These are phyloP conservation scores for Knoxia roxburghii DNA, from an alignment of 257 asterid species.

Conservation along the genomic window DNA sequence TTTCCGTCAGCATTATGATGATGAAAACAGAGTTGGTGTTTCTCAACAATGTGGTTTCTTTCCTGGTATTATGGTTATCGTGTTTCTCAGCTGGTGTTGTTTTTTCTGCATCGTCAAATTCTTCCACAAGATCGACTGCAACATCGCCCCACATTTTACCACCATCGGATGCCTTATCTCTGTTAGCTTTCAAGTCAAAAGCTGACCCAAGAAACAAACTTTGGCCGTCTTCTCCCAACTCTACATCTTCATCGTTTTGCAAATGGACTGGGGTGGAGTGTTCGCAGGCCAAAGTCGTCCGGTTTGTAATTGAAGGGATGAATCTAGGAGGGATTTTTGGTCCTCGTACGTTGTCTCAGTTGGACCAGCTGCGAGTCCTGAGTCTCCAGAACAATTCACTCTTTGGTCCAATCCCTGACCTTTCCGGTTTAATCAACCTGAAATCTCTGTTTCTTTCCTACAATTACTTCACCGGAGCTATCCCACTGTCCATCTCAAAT, in stretches of 20 bases:
- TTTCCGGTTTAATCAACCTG: constrained; percentile 50
- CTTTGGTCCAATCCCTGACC: constrained; percentile 74
- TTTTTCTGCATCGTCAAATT: constrained; percentile 12
- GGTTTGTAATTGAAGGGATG: constrained; percentile 35
- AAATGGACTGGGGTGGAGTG: constrained; percentile 67
- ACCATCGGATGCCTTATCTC: constrained; percentile 48
- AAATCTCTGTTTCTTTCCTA: constrained; percentile 57
- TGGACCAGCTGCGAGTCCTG: constrained; percentile 61
- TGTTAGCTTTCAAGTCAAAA: constrained; percentile 58
- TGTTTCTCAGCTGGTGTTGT: constrained; percentile 6
- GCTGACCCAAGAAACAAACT: constrained; percentile 48
- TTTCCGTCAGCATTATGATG: too few relatives aligned
- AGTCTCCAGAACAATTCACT: constrained; percentile 76
- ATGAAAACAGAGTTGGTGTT: not conserved
- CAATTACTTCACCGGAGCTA: constrained; percentile 50
- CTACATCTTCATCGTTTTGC: constrained; percentile 39
- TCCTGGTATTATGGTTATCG: not conserved
- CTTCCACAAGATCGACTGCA: constrained; percentile 21
- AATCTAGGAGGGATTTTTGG: constrained; percentile 54
- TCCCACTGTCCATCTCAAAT: constrained; percentile 57
- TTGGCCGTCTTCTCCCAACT: constrained; percentile 21
- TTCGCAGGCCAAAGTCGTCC: constrained; percentile 36
- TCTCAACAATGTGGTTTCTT: constrained; percentile 6
- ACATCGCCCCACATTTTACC: constrained; percentile 6
- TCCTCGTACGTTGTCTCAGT: constrained; percentile 39